These are phyloP conservation scores for Phlebiopsis flavidoalba DNA, from an alignment of 768 basidiomycete genomes.

Conservation along the genomic window DNA sequence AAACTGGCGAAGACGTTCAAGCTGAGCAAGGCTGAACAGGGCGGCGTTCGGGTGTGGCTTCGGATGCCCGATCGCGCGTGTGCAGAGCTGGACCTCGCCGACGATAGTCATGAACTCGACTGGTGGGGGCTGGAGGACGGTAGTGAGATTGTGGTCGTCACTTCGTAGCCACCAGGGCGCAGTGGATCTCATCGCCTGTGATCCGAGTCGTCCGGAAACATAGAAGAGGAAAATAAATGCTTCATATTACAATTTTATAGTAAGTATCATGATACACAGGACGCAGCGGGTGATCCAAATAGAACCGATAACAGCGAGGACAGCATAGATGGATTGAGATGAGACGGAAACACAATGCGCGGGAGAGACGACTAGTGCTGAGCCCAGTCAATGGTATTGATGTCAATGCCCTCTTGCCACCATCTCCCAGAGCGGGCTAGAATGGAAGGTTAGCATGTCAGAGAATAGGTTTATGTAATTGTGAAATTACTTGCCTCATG, in stretches of 20 bases:
- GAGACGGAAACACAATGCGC: not conserved
- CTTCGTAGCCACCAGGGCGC: not conserved
- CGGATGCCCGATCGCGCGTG: constrained; percentile 45
- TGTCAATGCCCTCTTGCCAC: constrained; percentile 98
- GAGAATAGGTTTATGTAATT: not conserved
- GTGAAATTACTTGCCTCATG: constrained; percentile 62
- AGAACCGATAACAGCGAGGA: not conserved
- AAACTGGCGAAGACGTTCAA: constrained; percentile 49
- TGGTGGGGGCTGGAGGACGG: constrained; percentile 71
- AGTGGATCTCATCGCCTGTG: not conserved
- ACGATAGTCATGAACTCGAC: constrained; percentile 50
- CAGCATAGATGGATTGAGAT: not conserved
- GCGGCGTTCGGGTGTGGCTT: constrained; percentile 47
- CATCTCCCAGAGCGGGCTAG: constrained; percentile 97
- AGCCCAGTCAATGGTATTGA: constrained; percentile 93
- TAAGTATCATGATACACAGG: not conserved
- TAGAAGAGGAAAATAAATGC: not conserved
- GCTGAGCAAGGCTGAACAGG: constrained; percentile 24
- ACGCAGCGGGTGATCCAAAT: not conserved
- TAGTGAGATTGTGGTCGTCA: constrained; percentile 27
- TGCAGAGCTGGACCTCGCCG: constrained; percentile 39
- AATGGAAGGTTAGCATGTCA: constrained; percentile 1
- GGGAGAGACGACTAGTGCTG: constrained; percentile 33
- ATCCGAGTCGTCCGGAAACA: not conserved
- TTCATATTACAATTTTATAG: constrained; percentile 11